Evolutionary conservation across 148 eudicot genomes (phyloP).

Genomic region (Amaranthus cruentus): DNA sequence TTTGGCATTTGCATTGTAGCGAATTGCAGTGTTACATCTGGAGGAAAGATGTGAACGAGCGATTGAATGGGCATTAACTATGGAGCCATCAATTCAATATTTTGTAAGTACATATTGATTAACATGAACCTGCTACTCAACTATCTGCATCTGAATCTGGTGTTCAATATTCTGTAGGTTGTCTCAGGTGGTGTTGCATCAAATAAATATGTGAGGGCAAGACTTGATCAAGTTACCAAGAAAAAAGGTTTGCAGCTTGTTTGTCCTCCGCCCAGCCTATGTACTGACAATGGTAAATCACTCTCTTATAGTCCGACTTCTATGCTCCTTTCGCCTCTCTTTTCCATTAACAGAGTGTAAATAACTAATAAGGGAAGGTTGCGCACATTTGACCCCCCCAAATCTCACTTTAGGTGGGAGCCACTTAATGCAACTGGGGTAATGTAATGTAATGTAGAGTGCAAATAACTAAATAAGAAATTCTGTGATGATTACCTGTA

Average conservation of each 20-base stretch:
- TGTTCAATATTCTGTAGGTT: slow-evolving; percentile 46
- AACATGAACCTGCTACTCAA: slow-evolving; percentile 1
- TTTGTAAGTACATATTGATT: slow-evolving; percentile 42
- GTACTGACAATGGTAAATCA: slow-evolving; percentile 87
- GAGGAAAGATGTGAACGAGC: slow-evolving; percentile 94
- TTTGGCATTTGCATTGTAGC: slow-evolving; percentile 37
- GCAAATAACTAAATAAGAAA: too few species aligned
- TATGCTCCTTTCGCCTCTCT: not conserved
- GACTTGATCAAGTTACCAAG: slow-evolving; percentile 53
- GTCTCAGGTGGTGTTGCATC: slow-evolving; percentile 98
- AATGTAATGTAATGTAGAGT: too few species aligned
- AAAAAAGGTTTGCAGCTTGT: slow-evolving; percentile 64
- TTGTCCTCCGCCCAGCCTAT: slow-evolving; percentile 97
- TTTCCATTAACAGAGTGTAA: not conserved
- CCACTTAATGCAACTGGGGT: too few species aligned
- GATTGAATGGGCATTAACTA: slow-evolving; percentile 83
- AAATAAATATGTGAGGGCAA: slow-evolving; percentile 74
- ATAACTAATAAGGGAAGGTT: too few species aligned
- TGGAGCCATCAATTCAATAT: slow-evolving; percentile 77
- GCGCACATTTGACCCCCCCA: too few species aligned
- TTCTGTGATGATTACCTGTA: not conserved
- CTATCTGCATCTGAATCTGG: slow-evolving; percentile 5
- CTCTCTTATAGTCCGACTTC: not conserved
- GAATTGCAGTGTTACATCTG: slow-evolving; percentile 87
- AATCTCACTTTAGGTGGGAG: too few species aligned